Base-by-base conservation (phyloP, 1,284 basidiomycete species). In the Ustilago crameri region DNA sequence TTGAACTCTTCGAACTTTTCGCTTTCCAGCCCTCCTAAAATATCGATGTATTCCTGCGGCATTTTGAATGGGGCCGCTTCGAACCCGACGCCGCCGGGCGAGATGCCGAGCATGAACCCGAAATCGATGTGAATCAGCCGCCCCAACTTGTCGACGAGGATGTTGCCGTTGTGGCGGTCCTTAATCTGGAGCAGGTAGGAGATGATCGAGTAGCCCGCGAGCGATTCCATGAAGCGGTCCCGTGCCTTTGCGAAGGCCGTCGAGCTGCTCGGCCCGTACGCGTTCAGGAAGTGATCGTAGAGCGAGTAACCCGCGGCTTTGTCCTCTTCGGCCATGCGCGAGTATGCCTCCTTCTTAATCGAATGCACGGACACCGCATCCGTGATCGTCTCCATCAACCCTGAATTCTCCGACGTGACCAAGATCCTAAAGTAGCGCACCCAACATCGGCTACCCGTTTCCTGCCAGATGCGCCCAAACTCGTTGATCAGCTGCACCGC, bases 21-120 rank as follows among this genome's bases (percentile, higher is more conserved):
- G 45, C 90, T 88, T 63, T 92, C 88, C 40, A 92, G 85, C 0
- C 96, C 96, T 22, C 95, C 96, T 43, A 99, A 87, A 40, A 99
- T 92, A 77, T 98, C 95, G 50, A 99, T 89, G 84, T 99, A 98
- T 84, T 99, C 95, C 80, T 87, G 82, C n/a, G 94, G 91, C 26
- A 98, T 86, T 84, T 99, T 99, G 88, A 99, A 99, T 1, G 96
- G 96, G 5, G 96, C 95, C 14, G 95, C 95, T 85, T 99, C 96
- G 82, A 99, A 98, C 23, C 95, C 93, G 71, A 99, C 96, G 14
- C 95, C 95, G 7, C 86, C 86, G 0, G 96, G 96, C 5, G 93
- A 94, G 91, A 92, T 51, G 34, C 81, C 81, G 3, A 99, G 88
- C 88, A 99, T 96, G 86, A 98, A 98, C 0, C 96, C 96, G 84